Evolutionary conservation across 2,329 filamentous ascomycete species (phyloP).

Genomic region (Plenodomus biglobosus): DNA sequence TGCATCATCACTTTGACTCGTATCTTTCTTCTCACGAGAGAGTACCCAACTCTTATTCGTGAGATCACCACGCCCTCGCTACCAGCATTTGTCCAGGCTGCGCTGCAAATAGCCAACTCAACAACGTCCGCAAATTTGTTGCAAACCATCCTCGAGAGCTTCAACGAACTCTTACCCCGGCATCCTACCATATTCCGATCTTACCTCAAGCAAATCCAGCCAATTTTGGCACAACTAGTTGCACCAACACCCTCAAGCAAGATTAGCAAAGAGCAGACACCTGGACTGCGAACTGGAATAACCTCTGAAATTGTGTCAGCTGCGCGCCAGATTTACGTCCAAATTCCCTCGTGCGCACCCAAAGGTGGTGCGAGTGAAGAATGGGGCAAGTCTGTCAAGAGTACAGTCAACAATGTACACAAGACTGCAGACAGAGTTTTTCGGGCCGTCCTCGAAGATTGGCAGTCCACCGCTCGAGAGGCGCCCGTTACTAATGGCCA

Average conservation of each 20-base stretch:
- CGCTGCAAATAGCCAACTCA: constrained; percentile 60
- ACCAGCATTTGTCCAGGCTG: constrained; percentile 71
- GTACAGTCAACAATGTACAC: constrained; percentile 67
- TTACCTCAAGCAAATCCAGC: constrained; percentile 67
- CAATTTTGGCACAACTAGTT: constrained; percentile 61
- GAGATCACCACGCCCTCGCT: constrained; percentile 86
- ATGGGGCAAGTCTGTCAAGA: constrained; percentile 69
- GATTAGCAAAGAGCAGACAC: constrained; percentile 20
- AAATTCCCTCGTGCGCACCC: constrained; percentile 77
- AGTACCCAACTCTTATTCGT: constrained; percentile 78
- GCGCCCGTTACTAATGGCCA: constrained; percentile 29
- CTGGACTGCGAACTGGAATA: constrained; percentile 44
- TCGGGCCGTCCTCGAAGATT: constrained; percentile 76
- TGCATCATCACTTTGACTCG: constrained; percentile 75
- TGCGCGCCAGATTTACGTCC: constrained; percentile 66
- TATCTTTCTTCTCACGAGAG: constrained; percentile 80
- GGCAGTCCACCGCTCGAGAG: constrained; percentile 65
- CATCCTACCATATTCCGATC: constrained; percentile 84
- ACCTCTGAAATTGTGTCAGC: constrained; percentile 58
- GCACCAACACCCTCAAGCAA: constrained; percentile 61
- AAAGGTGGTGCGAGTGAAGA: constrained; percentile 77
- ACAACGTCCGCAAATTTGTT: constrained; percentile 50
- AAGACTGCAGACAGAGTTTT: constrained; percentile 74
- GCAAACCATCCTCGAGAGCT: constrained; percentile 70
- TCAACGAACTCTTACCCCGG: constrained; percentile 71